Percentiles rank a stretch among this genome's conserved stretches.
phyloP scores from a whole-genome alignment of 495 filamentous ascomycete genomes.

The Darksidea phi region DNA sequence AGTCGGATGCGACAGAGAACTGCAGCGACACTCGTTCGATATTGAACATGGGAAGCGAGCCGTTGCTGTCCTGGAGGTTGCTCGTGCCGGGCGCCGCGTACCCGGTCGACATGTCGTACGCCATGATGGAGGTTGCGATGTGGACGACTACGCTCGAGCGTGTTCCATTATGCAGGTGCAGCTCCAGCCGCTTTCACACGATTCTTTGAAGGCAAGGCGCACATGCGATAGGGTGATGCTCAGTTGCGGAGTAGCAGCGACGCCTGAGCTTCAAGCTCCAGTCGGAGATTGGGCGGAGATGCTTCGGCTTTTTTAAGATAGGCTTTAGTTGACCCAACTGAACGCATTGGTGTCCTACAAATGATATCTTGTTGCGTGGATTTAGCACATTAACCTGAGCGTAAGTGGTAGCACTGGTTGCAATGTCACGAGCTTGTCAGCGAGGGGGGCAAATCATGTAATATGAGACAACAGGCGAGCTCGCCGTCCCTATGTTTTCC shows the following conservation, averaged over 20 bases:
- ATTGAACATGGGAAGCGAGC: slow-evolving; percentile 82
- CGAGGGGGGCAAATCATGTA: too few species aligned
- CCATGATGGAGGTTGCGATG: slow-evolving; percentile 46
- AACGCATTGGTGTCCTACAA: too few species aligned
- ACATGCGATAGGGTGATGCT: not conserved
- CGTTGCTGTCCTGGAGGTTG: slow-evolving; percentile 60
- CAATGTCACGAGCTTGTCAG: too few species aligned
- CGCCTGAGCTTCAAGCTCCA: slow-evolving; percentile 10
- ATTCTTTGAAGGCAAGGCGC: not conserved
- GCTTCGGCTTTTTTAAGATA: too few species aligned
- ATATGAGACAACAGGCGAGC: too few species aligned
- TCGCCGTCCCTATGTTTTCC: too few species aligned
- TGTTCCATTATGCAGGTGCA: not conserved
- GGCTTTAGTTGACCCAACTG: too few species aligned
- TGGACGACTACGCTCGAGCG: not conserved
- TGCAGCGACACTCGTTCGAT: slow-evolving; percentile 86
- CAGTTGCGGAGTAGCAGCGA: not conserved
- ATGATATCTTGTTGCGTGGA: too few species aligned
- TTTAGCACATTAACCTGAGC: too few species aligned
- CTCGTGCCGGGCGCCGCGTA: slow-evolving; percentile 50
- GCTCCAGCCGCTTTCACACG: not conserved
- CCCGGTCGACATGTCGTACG: slow-evolving; percentile 53
- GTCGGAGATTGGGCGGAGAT: not conserved
- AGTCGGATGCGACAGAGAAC: slow-evolving; percentile 87
- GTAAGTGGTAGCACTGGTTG: too few species aligned